phyloP scores from a whole-genome alignment of 306 rosid species.

The Morella rubra region DNA sequence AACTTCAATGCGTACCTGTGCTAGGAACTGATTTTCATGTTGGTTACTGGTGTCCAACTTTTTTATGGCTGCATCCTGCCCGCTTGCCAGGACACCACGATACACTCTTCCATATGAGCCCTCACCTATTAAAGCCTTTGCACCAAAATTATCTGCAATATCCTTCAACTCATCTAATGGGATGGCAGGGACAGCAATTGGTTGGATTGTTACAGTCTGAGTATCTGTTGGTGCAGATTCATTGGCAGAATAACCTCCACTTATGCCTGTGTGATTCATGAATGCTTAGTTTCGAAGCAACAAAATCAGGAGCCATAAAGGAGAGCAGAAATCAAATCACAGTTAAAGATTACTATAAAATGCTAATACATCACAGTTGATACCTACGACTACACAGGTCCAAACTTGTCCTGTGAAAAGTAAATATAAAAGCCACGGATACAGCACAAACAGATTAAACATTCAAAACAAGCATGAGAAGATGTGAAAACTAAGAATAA shows the following conservation, averaged over 20 bases:
- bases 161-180: slow-evolving; percentile 66
- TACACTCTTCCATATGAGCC: slow-evolving; percentile 85
- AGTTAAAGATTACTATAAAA: background rate
- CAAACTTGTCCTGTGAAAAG: background rate
- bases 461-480: background rate
- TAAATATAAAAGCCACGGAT: background rate
- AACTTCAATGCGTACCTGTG: slow-evolving; percentile 51
- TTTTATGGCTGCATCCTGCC: slow-evolving; percentile 64
- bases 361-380: background rate
- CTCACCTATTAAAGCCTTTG: slow-evolving; percentile 68
- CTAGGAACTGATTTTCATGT: slow-evolving; percentile 69
- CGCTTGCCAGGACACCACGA: slow-evolving; percentile 48
- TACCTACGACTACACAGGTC: background rate
- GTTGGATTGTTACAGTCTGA: slow-evolving; percentile 42
- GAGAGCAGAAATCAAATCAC: slow-evolving; percentile 9
- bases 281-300: slow-evolving; percentile 8
- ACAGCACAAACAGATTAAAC: background rate
- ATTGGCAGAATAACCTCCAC: slow-evolving; percentile 36
- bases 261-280: slow-evolving; percentile 39
- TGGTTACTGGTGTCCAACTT: slow-evolving; percentile 72
- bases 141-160: slow-evolving; percentile 65
- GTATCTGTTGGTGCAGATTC: slow-evolving; percentile 39
- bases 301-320: slow-evolving; percentile 15
- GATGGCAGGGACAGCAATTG: slow-evolving; percentile 64
- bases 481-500: background rate